Evolutionary conservation across 305 asterid genomes (phyloP), one percentile per base, ranked within the genome.

Genomic region (Salvia sclarea): DNA sequence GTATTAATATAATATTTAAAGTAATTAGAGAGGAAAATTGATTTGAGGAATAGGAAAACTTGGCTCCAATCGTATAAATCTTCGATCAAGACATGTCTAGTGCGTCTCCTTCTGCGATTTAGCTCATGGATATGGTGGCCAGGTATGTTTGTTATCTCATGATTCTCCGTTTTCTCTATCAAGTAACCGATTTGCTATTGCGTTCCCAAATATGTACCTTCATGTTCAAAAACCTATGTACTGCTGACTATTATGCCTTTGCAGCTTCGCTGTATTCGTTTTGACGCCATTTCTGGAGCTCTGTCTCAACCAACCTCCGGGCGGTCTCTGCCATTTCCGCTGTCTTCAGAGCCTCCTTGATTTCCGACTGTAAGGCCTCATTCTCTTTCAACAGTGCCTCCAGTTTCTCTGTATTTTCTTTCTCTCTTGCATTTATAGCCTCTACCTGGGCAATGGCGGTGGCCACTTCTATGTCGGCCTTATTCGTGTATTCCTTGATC

Each of bases 291-390:
- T 82, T 91, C 69, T 72, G 78, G 60, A 94, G 83, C 76, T 94
- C 99, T 2, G 68, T 81, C 78, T 87, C 96, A 14, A 87, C 83
- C 0, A 79, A 79, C 63, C 73, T 75, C 53, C 77, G 86, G 0
- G 95, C 96, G 3, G 94, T 96, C 66, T 92, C 97, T 2, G 96
- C 95, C 83, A 83, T 86, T 65, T 83, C 95, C 17, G 90, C 88
- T 57, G 68, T 83, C 79, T 84, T 89, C 44, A 83, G 25, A 53
- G 93, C 93, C 1, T 86, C 91, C 64, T 78, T 70, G 21, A 76
- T 86, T 70, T 86, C 96, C 6, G 79, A 78, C 59, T 86, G 78
- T 52, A 89, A 50, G 64, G 77, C 82, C 56, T 80, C 86, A 3
- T 70, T 79, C 75, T 91, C 90, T 55, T 82, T 77, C 76, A 75